Base-by-base conservation (phyloP, 176 grass and related monocot genomes). In the Aegilops umbellulata region DNA sequence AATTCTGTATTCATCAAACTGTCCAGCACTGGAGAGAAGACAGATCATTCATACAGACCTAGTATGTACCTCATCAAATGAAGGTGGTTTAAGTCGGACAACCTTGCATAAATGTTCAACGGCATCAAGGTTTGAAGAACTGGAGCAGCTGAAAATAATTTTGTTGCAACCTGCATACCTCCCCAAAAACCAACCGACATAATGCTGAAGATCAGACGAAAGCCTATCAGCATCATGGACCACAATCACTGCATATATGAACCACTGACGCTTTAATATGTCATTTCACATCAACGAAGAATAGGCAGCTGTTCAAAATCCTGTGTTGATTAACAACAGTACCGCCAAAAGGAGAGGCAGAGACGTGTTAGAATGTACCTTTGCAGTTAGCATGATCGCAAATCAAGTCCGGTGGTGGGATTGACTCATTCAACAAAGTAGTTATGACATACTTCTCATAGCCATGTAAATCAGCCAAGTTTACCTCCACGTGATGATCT, bases 371-470 rank as follows among this genome's bases (percentile, higher is more conserved):
- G 42, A 61, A 22, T 22, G 25, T 83, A 95, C 93, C 93, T 92
- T 36, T 95, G 79, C 78, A 88, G 57, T 88, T 90, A 26, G 26
- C 71, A 73, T 55, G 75, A 73, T 66, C 83, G 79, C 79, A 92
- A 51, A 32, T 46, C 0, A 70, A 80, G 69, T 84, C 87, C 58
- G 81, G 85, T 63, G 85, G 81, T 55, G 62, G 38, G 36, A 86
- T 74, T 20, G 82, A 65, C 34, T 95, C 93, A 74, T 86, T 90
- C 76, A 92, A 62, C 85, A 95, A 90, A 81, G 85, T 44, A n/a
- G 85, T 80, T 68, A 95, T 83, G 19, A 88, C 79, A 90, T 92
- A 39, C 83, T 92, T 95, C 88, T 92, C 85, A 46, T 90, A 95
- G 25, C 90, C 93, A 83, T 90, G 93, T 75, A 92, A 74, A 78